Evolutionary conservation across 768 basidiomycete species (phyloP), one percentile per base, ranked within the genome.

Genomic region (Termitomyces sp.): DNA sequence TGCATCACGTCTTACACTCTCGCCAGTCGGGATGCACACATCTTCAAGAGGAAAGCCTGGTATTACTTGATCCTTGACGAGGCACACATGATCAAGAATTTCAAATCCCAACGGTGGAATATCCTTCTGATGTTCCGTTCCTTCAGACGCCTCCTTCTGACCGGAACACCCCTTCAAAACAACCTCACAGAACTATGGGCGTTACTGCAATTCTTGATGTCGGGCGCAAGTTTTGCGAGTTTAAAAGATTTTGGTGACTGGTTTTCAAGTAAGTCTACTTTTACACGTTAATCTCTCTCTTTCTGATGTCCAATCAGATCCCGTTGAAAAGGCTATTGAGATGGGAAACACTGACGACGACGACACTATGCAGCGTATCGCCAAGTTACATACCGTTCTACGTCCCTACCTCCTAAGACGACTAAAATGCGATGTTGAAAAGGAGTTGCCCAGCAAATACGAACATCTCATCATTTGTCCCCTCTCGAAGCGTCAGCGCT

Each of bases 1-100:
- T 95, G 94, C 70, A 88, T 97, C 68, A 97, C 94, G 0, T 94
- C 92, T 16, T 97, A 97, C 67, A 88, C 92, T 5, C 82, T 96
- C 25, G 94, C 92, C n/a, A 87, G 90, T 64, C 84, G 89, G 36
- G 94, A 97, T 66, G 86, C 91, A 50, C 85, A 91, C 63, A 88
- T 94, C 16, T 94, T 96, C 76, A 91, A 91, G 69, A 85, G 94
- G 40, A 95, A 93, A 72, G 76, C 82, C 46, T 96, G 94, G 94
- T 92, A 94, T 66, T 97, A 97, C 63, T 91, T 97, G 88, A 85
- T 97, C 52, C 83, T 97, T 5, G 94, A 97, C 66, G 94, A 97
- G 70, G 94, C 94, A 7, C 94, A 97, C 66, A 96, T 95, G 85
- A 94, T 97, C 83, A 95, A 95, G 74, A 97, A 97, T 68, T 96